A percentile compares a stretch with the other conserved stretches of the same genome.
Conservation (phyloP, 179 eudicot species). For the Sideroxylon spinosum region DNA sequence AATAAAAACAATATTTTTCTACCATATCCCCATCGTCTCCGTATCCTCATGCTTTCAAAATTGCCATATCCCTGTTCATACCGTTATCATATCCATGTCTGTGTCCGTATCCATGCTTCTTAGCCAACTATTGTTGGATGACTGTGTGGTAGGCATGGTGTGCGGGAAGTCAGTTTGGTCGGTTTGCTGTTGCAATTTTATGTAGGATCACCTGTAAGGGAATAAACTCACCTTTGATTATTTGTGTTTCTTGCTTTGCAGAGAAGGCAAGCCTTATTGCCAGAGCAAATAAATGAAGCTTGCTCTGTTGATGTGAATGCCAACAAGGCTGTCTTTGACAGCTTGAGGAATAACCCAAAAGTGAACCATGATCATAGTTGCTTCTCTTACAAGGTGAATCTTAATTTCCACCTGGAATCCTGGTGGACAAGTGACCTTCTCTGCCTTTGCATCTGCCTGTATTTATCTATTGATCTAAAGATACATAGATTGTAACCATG, state of each 20-base stretch:
- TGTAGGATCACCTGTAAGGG: background rate
- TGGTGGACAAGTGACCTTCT: too few relatives aligned
- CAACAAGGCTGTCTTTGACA: constrained; percentile 77
- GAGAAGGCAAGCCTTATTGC: constrained; percentile 72
- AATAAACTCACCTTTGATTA: background rate
- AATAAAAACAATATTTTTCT: too few relatives aligned
- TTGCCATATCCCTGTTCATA: too few relatives aligned
- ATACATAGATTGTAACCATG: background rate
- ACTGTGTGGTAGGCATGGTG: background rate
- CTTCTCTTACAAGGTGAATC: constrained; percentile 84
- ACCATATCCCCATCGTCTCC: too few relatives aligned
- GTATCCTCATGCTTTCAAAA: too few relatives aligned
- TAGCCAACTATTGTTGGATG: background rate
- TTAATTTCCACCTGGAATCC: background rate
- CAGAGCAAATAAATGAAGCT: constrained; percentile 74
- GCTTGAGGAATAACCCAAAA: constrained; percentile 75
- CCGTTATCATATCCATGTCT: too few relatives aligned
- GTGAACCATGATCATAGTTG: constrained; percentile 63
- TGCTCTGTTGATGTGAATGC: constrained; percentile 64
- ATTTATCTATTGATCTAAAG: background rate
- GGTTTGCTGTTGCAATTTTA: background rate
- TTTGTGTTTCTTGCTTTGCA: constrained; percentile 24
- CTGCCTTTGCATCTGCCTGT: background rate
- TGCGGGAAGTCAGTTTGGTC: background rate
- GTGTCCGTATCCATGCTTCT: background rate